Base-by-base conservation (phyloP, 1,139 yeast species). In the Suhomyces chickasaworum region DNA sequence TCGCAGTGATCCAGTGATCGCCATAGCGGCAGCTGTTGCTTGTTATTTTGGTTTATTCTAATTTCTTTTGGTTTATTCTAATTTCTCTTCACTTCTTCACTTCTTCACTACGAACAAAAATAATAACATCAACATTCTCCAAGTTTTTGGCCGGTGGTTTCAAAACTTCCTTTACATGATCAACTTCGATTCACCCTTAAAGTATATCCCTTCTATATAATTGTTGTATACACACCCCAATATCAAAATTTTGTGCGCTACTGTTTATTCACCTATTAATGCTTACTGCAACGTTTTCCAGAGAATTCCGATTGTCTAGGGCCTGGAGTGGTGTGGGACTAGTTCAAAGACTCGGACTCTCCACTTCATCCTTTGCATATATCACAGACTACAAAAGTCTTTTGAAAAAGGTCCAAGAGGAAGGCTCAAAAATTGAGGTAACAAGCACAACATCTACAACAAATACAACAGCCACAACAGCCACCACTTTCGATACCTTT, bases 301-400 rank as follows among this genome's bases (percentile, higher is more conserved):
- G 27, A 20, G 22, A 37, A 21, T 16, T 23, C 12, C 31, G 32
- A 16, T 10, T 25, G 20, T 12, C 21, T 17, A 16, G 32, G 10
- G 21, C 32, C 13, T 27, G 32, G 31, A 8, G n/a, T 25, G 31
- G 32, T 6, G 7, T 21, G 7, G 29, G 29, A 4, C 37, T 35
- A 7, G 21, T 35, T 7, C 37, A 35, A 3, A 35, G 18, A 8
- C 29, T 35, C n/a, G 12, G 37, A 4, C 37, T 35, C 29, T 33
- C 33, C 9, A 21, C 41, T 6, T 32, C 45, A 9, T 25, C 39
- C 3, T 52, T 53, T 34, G 15, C 46, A 13, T 53, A 52, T 23
- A 33, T 46, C 8, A 33, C 41, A 5, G 54, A 50, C 42, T 47
- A 38, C 42, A 47, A 47, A 17, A 38, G 39, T 7, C 47, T 54